Percentiles rank a stretch among this genome's conserved stretches.
Evolutionary conservation across 768 basidiomycete genomes (phyloP).

Genomic region (Lentinula lateritia): DNA sequence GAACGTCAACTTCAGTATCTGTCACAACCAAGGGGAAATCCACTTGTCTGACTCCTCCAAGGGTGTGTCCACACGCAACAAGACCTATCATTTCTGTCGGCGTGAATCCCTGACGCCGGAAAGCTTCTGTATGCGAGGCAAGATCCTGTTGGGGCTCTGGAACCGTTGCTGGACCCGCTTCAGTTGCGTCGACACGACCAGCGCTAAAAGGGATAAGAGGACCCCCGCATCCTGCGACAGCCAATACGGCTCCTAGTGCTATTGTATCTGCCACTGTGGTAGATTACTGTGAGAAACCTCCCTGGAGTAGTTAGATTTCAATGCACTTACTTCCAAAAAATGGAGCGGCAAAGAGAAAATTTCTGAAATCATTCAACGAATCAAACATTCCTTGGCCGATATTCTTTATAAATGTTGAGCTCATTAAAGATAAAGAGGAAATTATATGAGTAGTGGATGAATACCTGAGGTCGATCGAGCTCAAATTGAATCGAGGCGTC

Average conservation of each 20-base stretch:
- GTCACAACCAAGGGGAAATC: constrained; percentile 8
- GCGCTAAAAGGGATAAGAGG: constrained; percentile 36
- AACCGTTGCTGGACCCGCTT: constrained; percentile 32
- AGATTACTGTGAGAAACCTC: not conserved
- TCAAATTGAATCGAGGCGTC: constrained; percentile 50
- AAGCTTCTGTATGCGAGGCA: constrained; percentile 30
- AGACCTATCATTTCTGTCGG: constrained; percentile 10
- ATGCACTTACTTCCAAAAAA: constrained; percentile 34
- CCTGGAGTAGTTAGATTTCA: not conserved
- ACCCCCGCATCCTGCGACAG: constrained; percentile 40
- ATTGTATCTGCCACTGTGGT: constrained; percentile 38
- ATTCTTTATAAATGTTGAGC: constrained; percentile 25
- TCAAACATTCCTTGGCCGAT: constrained; percentile 41
- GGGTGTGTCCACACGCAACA: constrained; percentile 10
- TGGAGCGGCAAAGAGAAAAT: constrained; percentile 30
- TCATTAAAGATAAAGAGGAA: not conserved
- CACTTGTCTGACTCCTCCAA: constrained; percentile 9
- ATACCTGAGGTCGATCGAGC: constrained; percentile 33
- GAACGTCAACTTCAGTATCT: not conserved
- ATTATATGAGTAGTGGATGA: constrained; percentile 5
- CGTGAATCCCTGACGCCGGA: constrained; percentile 37
- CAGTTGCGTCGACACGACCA: constrained; percentile 36
- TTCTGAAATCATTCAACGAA: constrained; percentile 35
- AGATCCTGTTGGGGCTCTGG: constrained; percentile 39
- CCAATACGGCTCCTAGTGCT: constrained; percentile 31